Evolutionary conservation across 2,329 filamentous ascomycete genomes (phyloP).

Genomic region (Penicillium sp.): DNA sequence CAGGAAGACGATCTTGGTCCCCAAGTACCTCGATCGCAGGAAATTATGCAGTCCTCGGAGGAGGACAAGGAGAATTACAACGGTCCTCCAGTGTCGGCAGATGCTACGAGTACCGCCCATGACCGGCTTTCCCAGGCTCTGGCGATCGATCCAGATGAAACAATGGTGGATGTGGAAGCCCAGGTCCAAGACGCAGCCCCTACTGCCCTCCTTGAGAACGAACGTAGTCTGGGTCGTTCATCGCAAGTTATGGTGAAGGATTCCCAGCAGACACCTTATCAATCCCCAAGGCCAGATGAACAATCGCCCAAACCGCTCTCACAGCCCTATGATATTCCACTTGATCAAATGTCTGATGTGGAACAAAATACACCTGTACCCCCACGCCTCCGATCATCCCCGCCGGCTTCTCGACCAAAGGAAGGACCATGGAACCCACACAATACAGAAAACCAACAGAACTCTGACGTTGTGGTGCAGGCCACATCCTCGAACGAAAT

Average conservation of each 20-base stretch:
- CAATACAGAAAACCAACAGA: neutral
- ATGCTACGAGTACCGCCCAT: slow-evolving; percentile 38
- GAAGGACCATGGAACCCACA: slow-evolving; percentile 10
- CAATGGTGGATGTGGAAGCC: slow-evolving; percentile 5
- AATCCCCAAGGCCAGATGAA: slow-evolving; percentile 27
- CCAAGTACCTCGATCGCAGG: slow-evolving; percentile 33
- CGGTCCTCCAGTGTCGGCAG: slow-evolving; percentile 29
- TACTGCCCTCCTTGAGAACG: slow-evolving; percentile 3
- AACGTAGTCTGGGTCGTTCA: slow-evolving; percentile 21
- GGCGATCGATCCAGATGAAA: slow-evolving; percentile 25
- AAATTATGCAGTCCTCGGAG: slow-evolving; percentile 35
- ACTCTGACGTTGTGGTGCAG: neutral
- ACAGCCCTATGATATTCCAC: slow-evolving; percentile 4
- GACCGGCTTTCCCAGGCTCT: slow-evolving; percentile 43
- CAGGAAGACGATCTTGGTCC: slow-evolving; percentile 44
- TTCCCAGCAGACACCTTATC: slow-evolving; percentile 40
- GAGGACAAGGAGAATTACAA: slow-evolving; percentile 53
- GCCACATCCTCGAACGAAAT: slow-evolving; percentile 10
- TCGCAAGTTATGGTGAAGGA: slow-evolving; percentile 42
- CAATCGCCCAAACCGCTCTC: slow-evolving; percentile 2
- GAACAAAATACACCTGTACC: slow-evolving; percentile 21
- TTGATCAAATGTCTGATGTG: slow-evolving; percentile 13
- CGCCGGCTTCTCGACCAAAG: slow-evolving; percentile 25
- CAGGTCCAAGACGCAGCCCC: neutral
- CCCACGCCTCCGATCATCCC: slow-evolving; percentile 26